phyloP scores from a whole-genome alignment of 495 filamentous ascomycete species.

The Penicillium goetzii region DNA sequence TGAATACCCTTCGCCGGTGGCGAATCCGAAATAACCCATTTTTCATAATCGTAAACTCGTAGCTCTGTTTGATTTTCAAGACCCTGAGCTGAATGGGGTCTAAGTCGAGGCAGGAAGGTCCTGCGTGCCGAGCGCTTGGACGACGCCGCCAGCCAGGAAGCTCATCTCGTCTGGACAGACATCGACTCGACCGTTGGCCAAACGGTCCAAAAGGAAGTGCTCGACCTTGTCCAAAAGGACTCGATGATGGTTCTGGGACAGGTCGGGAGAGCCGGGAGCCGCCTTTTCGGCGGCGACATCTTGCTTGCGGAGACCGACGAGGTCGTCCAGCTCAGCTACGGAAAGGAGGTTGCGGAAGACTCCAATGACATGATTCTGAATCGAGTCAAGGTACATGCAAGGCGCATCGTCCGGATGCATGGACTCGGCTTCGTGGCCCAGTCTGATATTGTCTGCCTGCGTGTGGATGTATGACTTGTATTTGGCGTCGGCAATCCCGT shows the following conservation, averaged over 20 bases:
- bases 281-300: constrained; percentile 15
- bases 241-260: constrained; percentile 12
- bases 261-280: background rate
- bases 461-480: constrained; percentile 42
- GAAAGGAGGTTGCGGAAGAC: constrained; percentile 46
- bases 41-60: constrained; percentile 30
- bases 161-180: constrained; percentile 47
- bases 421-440: constrained; percentile 42
- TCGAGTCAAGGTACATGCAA: constrained; percentile 43
- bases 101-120: constrained; percentile 22
- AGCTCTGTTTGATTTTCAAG: constrained; percentile 2
- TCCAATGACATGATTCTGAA: constrained; percentile 47
- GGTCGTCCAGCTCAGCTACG: constrained; percentile 44
- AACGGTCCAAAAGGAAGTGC: constrained; percentile 38
- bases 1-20: constrained; percentile 16
- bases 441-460: constrained; percentile 43
- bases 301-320: constrained; percentile 36
- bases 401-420: constrained; percentile 40
- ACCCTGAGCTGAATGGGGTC: background rate
- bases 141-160: constrained; percentile 49
- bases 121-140: constrained; percentile 43
- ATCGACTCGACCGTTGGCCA: constrained; percentile 37
- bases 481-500: constrained; percentile 39
- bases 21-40: constrained; percentile 20
- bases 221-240: constrained; percentile 42